A percentile compares a stretch with the other conserved stretches of the same genome.
Conservation (phyloP, 2,329 filamentous ascomycete genomes). For the Clarireedia monteithiana region DNA sequence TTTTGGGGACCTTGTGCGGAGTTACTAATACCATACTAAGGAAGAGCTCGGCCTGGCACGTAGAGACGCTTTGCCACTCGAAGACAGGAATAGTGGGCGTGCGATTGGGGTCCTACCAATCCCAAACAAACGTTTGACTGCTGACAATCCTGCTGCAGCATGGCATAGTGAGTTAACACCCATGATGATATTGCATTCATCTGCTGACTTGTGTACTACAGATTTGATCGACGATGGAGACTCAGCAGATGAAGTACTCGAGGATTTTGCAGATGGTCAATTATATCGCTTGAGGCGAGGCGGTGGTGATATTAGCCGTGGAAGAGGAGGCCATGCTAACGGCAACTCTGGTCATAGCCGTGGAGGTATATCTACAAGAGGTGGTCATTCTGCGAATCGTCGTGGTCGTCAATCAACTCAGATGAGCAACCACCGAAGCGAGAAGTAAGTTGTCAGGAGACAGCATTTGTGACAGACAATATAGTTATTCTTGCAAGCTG, state of each 20-base stretch:
- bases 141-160: conserved; percentile 3
- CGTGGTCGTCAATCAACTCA: not conserved
- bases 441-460: not conserved
- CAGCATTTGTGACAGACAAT: not conserved
- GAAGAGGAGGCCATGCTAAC: conserved; percentile 7
- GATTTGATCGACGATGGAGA: conserved; percentile 19
- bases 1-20: not conserved
- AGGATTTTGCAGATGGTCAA: conserved; percentile 25
- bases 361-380: not conserved
- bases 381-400: not conserved
- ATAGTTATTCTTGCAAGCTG: not conserved
- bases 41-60: conserved; percentile 26
- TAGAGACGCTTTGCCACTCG: conserved; percentile 22
- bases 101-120: not conserved
- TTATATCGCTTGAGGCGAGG: conserved; percentile 21
- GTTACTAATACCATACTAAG: conserved; percentile 8
- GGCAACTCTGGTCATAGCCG: not conserved
- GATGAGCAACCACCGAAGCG: not conserved
- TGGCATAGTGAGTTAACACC: conserved; percentile 20
- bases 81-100: conserved; percentile 10
- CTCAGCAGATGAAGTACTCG: conserved; percentile 14
- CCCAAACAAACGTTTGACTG: not conserved
- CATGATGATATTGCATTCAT: not conserved
- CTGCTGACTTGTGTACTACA: conserved; percentile 5
- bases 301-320: not conserved